Conservation (phyloP, 495 filamentous ascomycete species). For the Aspergillus affinis region DNA sequence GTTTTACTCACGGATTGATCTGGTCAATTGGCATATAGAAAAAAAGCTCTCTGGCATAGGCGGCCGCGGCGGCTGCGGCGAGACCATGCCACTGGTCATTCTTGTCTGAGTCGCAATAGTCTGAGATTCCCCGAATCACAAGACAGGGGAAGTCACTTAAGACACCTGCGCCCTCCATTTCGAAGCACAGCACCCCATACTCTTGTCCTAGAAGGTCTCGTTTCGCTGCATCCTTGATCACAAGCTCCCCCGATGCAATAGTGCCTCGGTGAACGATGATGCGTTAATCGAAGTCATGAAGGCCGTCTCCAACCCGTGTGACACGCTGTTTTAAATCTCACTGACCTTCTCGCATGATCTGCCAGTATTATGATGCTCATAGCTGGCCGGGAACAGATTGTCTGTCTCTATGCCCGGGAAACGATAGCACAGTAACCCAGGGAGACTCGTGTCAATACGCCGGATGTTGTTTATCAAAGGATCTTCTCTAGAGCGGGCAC, state of each 20-base stretch:
- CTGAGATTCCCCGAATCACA: slow-evolving; percentile 41
- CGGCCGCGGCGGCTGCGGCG: slow-evolving; percentile 35
- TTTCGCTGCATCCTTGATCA: slow-evolving; percentile 28
- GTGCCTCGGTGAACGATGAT: slow-evolving; percentile 33
- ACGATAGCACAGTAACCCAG: too few species aligned
- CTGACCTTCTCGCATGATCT: too few species aligned
- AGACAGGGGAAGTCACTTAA: slow-evolving; percentile 31
- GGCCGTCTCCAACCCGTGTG: too few species aligned
- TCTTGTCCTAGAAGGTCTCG: slow-evolving; percentile 22
- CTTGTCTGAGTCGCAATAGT: slow-evolving; percentile 43
- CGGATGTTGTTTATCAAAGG: too few species aligned
- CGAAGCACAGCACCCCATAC: slow-evolving; percentile 35
- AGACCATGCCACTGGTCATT: slow-evolving; percentile 13
- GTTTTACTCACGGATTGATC: too few species aligned
- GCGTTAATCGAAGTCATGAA: too few species aligned
- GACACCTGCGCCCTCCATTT: slow-evolving; percentile 45
- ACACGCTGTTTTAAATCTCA: too few species aligned
- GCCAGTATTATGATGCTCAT: too few species aligned
- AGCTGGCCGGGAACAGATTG: too few species aligned
- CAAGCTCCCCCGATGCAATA: slow-evolving; percentile 36
- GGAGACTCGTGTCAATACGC: too few species aligned
- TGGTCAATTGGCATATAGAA: slow-evolving; percentile 13
- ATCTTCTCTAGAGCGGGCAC: too few species aligned
- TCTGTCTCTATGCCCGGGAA: too few species aligned
- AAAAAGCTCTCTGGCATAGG: slow-evolving; percentile 36